These are phyloP conservation scores for Medicago arabica DNA, from an alignment of 306 rosid genomes.

Conservation along the genomic window DNA sequence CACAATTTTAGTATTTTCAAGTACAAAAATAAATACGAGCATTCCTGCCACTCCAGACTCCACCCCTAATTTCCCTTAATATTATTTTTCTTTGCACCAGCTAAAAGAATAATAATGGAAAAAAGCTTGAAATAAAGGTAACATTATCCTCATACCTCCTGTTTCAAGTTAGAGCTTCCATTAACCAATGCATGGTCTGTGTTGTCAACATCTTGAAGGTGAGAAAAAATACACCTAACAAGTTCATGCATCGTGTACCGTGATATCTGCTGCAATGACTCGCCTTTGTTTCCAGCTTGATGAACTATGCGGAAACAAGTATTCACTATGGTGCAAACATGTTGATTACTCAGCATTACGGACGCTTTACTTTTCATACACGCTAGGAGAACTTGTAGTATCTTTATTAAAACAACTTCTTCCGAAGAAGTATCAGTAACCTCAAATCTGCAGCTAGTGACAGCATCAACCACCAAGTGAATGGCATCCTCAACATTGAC, in stretches of 20 bases:
- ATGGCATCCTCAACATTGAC: conserved; percentile 88
- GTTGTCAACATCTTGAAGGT: conserved; percentile 86
- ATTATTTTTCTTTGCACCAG: conserved; percentile 20
- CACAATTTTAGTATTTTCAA: neutral
- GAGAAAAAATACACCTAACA: conserved; percentile 87
- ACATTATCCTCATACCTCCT: conserved; percentile 56
- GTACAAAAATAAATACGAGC: neutral
- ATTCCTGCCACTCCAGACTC: neutral
- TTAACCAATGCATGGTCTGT: conserved; percentile 68
- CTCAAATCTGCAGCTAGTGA: conserved; percentile 97
- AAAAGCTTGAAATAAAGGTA: conserved; percentile 36
- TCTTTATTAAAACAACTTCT: conserved; percentile 92
- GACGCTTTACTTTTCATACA: conserved; percentile 99
- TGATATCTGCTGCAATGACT: conserved; percentile 90
- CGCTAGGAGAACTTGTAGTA: conserved; percentile 92
- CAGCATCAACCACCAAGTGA: conserved; percentile 95
- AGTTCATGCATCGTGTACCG: conserved; percentile 94
- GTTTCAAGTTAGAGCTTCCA: conserved; percentile 61
- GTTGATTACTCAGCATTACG: conserved; percentile 90
- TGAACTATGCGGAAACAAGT: conserved; percentile 96
- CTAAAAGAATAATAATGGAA: conserved; percentile 34
- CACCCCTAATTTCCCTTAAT: conserved; percentile 15
- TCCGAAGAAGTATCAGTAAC: conserved; percentile 94
- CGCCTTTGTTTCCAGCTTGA: conserved; percentile 93
- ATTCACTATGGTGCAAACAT: conserved; percentile 95